phyloP scores from a whole-genome alignment of 345 rosid species.

The Lepidium sativum region DNA sequence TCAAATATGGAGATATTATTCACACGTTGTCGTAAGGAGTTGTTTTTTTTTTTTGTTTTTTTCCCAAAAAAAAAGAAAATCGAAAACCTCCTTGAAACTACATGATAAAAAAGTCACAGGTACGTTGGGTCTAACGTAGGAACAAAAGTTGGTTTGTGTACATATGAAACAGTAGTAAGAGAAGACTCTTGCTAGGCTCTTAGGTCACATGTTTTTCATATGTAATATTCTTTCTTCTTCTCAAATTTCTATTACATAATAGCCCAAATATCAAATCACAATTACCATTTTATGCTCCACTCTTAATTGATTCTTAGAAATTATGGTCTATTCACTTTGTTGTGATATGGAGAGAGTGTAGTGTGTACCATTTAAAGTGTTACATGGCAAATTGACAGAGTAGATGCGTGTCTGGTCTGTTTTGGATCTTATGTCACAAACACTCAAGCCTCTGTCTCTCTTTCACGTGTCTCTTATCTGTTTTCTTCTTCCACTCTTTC shows the following conservation, averaged over 20 bases:
- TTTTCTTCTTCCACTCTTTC: conserved; percentile 23
- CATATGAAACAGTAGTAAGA: conserved; percentile 19
- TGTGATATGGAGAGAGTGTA: neutral
- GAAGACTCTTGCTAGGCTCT: conserved; percentile 13
- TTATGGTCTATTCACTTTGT: neutral
- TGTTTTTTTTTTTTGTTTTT: neutral
- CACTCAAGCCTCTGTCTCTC: conserved; percentile 14
- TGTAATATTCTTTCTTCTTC: conserved; percentile 18
- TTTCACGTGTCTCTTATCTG: conserved; percentile 22
- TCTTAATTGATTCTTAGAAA: neutral
- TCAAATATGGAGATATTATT: conserved; percentile 4
- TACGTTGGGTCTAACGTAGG: conserved; percentile 20
- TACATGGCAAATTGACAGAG: conserved; percentile 15
- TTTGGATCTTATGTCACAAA: conserved; percentile 19
- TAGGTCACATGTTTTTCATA: conserved; percentile 15
- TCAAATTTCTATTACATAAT: neutral
- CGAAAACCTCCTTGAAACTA: conserved; percentile 8
- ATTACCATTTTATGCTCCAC: neutral
- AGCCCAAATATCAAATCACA: conserved; percentile 6
- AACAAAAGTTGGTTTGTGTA: conserved; percentile 15
- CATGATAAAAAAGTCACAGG: neutral
- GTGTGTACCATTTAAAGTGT: neutral
- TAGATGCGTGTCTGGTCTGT: conserved; percentile 9
- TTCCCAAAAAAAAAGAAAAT: neutral
- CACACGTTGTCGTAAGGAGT: conserved; percentile 14